Conservation (phyloP, 2,329 filamentous ascomycete species). For the Aspergillus japonicus region DNA sequence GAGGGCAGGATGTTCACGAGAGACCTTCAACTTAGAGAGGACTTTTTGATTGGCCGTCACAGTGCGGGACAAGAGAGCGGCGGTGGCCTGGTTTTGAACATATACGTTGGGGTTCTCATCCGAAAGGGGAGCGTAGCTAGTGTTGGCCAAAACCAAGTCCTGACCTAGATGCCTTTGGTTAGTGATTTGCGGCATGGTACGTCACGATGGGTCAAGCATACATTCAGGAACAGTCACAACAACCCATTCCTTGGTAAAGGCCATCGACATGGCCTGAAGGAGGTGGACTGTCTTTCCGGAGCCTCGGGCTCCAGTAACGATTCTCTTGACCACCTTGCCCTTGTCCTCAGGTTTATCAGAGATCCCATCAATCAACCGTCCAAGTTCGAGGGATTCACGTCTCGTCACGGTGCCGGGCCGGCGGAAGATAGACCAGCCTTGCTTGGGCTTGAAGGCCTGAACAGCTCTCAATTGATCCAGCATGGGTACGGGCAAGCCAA, state of each 20-base stretch:
- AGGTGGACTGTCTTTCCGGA: conserved; percentile 85
- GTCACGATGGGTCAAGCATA: conserved; percentile 43
- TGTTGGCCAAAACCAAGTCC: conserved; percentile 76
- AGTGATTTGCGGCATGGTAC: conserved; percentile 10
- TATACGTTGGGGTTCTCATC: conserved; percentile 58
- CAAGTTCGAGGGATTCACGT: conserved; percentile 71
- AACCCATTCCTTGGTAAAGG: conserved; percentile 79
- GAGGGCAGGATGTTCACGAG: conserved; percentile 57
- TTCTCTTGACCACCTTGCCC: conserved; percentile 50
- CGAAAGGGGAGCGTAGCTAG: conserved; percentile 72
- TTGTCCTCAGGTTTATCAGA: conserved; percentile 41
- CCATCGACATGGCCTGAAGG: conserved; percentile 80
- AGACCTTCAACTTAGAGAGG: conserved; percentile 55
- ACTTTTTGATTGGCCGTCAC: conserved; percentile 68
- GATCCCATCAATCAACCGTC: conserved; percentile 60
- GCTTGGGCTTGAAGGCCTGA: conserved; percentile 86
- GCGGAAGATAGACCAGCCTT: conserved; percentile 84
- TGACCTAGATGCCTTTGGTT: conserved; percentile 57
- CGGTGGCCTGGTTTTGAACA: conserved; percentile 74
- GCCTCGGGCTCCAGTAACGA: conserved; percentile 70
- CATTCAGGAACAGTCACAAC: conserved; percentile 89
- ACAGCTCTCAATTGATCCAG: conserved; percentile 79
- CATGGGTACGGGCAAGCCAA: conserved; percentile 65
- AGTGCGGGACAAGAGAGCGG: conserved; percentile 71
- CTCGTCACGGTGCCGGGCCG: conserved; percentile 76